phyloP scores from a whole-genome alignment of 148 eudicot species.

The Euryodendron excelsum region DNA sequence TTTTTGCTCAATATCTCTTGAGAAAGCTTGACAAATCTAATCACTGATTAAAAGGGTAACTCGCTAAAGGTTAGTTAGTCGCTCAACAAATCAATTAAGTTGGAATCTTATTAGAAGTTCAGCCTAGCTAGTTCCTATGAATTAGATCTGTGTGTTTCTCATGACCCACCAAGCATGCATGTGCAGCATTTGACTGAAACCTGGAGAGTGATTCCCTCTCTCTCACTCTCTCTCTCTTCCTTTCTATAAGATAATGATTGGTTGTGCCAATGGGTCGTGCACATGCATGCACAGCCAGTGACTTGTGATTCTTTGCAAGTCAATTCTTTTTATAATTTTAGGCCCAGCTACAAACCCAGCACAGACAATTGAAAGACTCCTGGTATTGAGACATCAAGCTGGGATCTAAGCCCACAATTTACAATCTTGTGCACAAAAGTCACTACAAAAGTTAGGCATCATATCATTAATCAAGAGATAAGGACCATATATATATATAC shows the following conservation, averaged over 20 bases:
- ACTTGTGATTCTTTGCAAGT: not conserved
- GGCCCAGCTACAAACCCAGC: conserved; percentile 13
- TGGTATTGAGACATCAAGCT: conserved; percentile 27
- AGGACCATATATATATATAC: not conserved
- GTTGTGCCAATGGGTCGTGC: conserved; percentile 4
- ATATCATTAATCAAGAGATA: conserved; percentile 17
- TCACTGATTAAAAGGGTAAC: no score
- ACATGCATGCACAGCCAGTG: conserved; percentile 7
- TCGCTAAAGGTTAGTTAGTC: no score
- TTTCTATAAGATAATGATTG: not conserved
- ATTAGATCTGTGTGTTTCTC: not conserved
- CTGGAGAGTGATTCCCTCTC: not conserved
- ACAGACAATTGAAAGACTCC: conserved; percentile 18
- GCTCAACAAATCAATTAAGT: not conserved
- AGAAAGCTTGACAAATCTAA: not conserved
- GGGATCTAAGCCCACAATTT: not conserved
- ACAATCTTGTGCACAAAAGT: conserved; percentile 19
- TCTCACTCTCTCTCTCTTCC: no score
- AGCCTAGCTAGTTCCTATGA: not conserved
- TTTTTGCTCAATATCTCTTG: not conserved
- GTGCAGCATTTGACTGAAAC: conserved; percentile 12
- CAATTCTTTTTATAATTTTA: not conserved
- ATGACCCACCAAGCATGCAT: conserved; percentile 15
- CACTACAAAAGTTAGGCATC: conserved; percentile 24
- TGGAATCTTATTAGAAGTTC: not conserved